Percentiles rank a stretch among this genome's conserved stretches.
Evolutionary conservation across 2,329 filamentous ascomycete species (phyloP).

Genomic region (Simplicillium aogashimaense): DNA sequence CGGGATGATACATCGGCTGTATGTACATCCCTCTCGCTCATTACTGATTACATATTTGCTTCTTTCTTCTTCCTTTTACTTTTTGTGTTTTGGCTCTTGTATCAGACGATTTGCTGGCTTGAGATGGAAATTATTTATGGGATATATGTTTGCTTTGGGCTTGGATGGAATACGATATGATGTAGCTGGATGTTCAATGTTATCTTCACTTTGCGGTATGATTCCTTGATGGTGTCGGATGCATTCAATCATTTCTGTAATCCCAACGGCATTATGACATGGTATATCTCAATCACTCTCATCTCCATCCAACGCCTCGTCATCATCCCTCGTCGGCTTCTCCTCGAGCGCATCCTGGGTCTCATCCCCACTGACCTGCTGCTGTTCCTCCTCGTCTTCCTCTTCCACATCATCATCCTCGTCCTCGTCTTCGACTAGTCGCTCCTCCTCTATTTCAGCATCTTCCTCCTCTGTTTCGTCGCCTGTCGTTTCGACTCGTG

Average conservation of each 20-base stretch:
- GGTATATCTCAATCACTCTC: conserved; percentile 46
- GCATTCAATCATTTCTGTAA: too few relatives aligned
- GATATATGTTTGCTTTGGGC: too few relatives aligned
- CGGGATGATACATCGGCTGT: too few relatives aligned
- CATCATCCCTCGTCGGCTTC: conserved; percentile 35
- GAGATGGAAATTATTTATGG: background rate
- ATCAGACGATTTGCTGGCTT: too few relatives aligned
- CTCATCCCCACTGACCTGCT: conserved; percentile 40
- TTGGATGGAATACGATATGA: background rate
- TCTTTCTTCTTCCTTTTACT: background rate
- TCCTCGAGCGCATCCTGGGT: conserved; percentile 45
- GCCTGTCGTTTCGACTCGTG: conserved; percentile 33
- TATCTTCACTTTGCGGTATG: background rate
- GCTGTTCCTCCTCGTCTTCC: conserved; percentile 33
- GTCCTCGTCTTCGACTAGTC: conserved; percentile 21
- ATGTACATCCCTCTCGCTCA: too few relatives aligned
- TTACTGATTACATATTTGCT: background rate
- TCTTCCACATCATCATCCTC: conserved; percentile 35
- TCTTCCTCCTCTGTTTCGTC: conserved; percentile 24
- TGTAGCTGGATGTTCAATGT: background rate
- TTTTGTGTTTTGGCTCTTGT: background rate
- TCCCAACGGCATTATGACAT: too few relatives aligned
- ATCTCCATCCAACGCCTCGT: conserved; percentile 53
- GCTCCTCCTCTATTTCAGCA: conserved; percentile 18
- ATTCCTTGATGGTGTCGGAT: too few relatives aligned